Percentiles rank a stretch among this genome's conserved stretches.
Evolutionary conservation across 2,329 filamentous ascomycete genomes (phyloP).

Genomic region (Epichloe typhina): DNA sequence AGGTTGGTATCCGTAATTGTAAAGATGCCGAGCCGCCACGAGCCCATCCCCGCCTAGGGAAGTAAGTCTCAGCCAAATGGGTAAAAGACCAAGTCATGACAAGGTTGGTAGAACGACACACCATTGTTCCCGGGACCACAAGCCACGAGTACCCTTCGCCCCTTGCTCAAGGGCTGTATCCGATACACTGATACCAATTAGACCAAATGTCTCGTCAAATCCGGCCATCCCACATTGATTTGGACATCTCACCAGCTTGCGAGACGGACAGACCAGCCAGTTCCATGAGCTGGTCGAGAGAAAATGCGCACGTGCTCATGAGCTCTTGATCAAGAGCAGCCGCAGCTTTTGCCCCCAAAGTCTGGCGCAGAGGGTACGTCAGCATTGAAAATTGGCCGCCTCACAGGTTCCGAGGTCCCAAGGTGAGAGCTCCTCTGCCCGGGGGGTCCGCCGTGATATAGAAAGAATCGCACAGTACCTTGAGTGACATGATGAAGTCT

Average conservation of each 20-base stretch:
- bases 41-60: constrained; percentile 77
- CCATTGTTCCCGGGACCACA: constrained; percentile 75
- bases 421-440: too few relatives aligned
- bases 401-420: not conserved
- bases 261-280: constrained; percentile 86
- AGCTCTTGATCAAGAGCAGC: constrained; percentile 84
- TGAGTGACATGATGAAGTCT: not conserved
- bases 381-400: not conserved
- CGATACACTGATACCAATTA: constrained; percentile 50
- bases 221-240: not conserved
- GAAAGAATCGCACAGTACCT: not conserved
- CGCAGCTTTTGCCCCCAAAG: constrained; percentile 75
- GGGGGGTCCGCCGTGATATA: not conserved
- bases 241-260: constrained; percentile 53
- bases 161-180: constrained; percentile 62
- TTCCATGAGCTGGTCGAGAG: constrained; percentile 94
- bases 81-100: not conserved
- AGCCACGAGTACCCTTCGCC: constrained; percentile 68
- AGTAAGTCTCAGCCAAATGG: not conserved
- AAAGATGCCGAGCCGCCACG: constrained; percentile 82
- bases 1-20: constrained; percentile 82
- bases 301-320: constrained; percentile 80
- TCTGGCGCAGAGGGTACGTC: constrained; percentile 36
- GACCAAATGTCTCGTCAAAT: not conserved
- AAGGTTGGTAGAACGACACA: constrained; percentile 12